Conservation (phyloP, 2,329 filamentous ascomycete genomes). For the Fusarium multiceps region DNA sequence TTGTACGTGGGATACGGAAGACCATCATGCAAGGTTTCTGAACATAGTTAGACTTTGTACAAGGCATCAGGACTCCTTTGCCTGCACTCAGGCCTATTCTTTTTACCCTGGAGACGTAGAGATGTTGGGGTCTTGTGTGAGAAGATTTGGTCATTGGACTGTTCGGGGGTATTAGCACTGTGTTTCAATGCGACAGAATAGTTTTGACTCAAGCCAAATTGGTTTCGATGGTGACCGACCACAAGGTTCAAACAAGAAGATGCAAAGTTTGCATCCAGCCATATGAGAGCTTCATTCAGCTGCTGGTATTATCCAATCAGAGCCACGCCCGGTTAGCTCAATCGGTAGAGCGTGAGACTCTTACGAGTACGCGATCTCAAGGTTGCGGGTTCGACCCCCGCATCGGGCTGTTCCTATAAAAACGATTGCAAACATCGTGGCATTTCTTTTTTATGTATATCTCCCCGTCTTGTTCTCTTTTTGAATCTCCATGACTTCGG, state of each 20-base stretch:
- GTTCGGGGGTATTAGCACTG: neutral
- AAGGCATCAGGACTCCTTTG: neutral
- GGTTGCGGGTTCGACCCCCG: slow-evolving; percentile 66
- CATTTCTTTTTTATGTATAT: slow-evolving; percentile 7
- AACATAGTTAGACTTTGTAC: neutral
- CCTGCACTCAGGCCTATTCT: neutral
- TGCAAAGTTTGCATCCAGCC: neutral
- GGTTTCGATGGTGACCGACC: neutral
- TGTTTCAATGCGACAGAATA: neutral
- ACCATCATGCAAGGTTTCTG: neutral
- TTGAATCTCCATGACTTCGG: neutral
- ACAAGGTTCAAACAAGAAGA: neutral
- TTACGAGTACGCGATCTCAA: slow-evolving; percentile 62
- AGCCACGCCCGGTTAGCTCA: slow-evolving; percentile 51
- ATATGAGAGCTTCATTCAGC: accelerated
- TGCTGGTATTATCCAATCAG: slow-evolving; percentile 17
- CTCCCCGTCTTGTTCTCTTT: neutral
- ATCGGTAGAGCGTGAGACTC: slow-evolving; percentile 75
- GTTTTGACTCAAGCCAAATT: neutral
- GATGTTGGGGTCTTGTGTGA: neutral
- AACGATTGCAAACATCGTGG: slow-evolving; percentile 9
- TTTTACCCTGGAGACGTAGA: too few species aligned
- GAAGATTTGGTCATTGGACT: neutral
- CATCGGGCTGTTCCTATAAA: slow-evolving; percentile 50
- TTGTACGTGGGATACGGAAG: neutral